Evolutionary conservation across 2,329 filamentous ascomycete species (phyloP).

Genomic region (Aschersonia sp.): DNA sequence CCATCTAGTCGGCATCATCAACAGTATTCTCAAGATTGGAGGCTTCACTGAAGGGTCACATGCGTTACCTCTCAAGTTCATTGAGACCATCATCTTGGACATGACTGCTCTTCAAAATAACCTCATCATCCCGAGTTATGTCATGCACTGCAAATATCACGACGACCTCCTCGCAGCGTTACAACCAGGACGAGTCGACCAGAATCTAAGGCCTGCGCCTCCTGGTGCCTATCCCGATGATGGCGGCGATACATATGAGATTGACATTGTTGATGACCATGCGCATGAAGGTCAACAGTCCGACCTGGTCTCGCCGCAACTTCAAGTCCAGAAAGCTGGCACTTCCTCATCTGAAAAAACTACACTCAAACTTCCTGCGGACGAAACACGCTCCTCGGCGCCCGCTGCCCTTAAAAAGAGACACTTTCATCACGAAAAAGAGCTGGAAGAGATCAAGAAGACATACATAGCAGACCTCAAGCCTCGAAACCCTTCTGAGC

Average conservation of each 20-base stretch:
- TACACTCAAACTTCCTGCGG: constrained; percentile 3
- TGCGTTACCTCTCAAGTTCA: constrained; percentile 10
- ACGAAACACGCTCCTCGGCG: constrained; percentile 5
- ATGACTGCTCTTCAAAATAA: constrained; percentile 13
- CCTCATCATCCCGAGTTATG: constrained; percentile 15
- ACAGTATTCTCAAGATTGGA: constrained; percentile 9
- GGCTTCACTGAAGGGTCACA: background rate
- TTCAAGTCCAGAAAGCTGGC: constrained; percentile 1
- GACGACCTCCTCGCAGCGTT: constrained; percentile 10
- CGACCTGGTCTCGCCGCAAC: background rate
- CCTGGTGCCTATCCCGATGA: constrained; percentile 13
- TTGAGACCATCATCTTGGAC: constrained; percentile 14
- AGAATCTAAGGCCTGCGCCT: background rate
- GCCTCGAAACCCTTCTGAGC: constrained; percentile 8
- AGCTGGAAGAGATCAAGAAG: constrained; percentile 5
- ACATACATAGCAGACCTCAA: constrained; percentile 9
- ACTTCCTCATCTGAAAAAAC: constrained; percentile 5
- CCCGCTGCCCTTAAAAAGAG: background rate
- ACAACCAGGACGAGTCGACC: constrained; percentile 2
- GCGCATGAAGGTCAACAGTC: background rate
- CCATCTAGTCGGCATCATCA: constrained; percentile 11
- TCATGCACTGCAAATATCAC: constrained; percentile 12
- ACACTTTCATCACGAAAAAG: background rate
- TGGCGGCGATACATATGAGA: background rate
- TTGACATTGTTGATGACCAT: background rate